Evolutionary conservation across 2,329 filamentous ascomycete species (phyloP).

Genomic region (Pseudomassariella vexata): DNA sequence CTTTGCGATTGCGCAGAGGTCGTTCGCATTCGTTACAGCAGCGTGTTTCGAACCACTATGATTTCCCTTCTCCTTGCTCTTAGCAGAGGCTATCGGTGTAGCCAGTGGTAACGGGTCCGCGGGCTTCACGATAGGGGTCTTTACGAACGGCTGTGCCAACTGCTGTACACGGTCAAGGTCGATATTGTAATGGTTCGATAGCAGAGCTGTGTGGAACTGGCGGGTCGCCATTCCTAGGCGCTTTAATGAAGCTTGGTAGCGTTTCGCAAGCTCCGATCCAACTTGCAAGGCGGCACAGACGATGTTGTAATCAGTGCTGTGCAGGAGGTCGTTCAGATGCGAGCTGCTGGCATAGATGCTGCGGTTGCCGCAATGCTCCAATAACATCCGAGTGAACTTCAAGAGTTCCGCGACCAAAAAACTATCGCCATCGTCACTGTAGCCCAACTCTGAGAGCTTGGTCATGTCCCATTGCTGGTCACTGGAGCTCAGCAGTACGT

Average conservation of each 20-base stretch:
- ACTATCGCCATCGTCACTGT: conserved; percentile 70
- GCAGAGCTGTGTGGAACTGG: conserved; percentile 64
- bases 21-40: conserved; percentile 68
- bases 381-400: conserved; percentile 76
- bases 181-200: conserved; percentile 81
- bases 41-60: conserved; percentile 42
- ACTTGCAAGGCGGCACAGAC: conserved; percentile 75
- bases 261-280: conserved; percentile 79
- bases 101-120: conserved; percentile 44
- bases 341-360: conserved; percentile 94
- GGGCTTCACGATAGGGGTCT: conserved; percentile 53
- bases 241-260: conserved; percentile 86
- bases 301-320: conserved; percentile 76
- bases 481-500: conserved; percentile 53
- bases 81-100: conserved; percentile 47
- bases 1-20: conserved; percentile 71
- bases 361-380: conserved; percentile 94
- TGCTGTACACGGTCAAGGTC: conserved; percentile 77
- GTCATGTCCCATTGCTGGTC: conserved; percentile 39
- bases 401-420: conserved; percentile 75
- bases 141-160: conserved; percentile 76
- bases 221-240: conserved; percentile 60
- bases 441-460: conserved; percentile 54
- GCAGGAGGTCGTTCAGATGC: conserved; percentile 81
- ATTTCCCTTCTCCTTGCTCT: conserved; percentile 77